Conservation (phyloP, 2,329 filamentous ascomycete species). For the Aureobasidium pullulans region DNA sequence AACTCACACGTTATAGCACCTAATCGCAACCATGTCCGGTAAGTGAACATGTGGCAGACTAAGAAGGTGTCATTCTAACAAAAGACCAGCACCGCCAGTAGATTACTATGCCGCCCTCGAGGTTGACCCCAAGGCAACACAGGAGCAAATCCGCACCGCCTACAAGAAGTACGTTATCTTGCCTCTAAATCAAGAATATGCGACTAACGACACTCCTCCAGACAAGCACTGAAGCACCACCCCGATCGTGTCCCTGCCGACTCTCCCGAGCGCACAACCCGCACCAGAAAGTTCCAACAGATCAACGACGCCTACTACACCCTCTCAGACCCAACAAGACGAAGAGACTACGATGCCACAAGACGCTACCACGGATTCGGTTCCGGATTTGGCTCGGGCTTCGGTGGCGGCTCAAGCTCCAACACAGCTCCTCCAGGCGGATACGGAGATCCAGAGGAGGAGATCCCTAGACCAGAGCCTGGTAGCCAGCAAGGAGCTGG, state of each 20-base stretch:
- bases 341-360: conserved; percentile 77
- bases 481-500: conserved; percentile 18
- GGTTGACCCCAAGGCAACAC: conserved; percentile 57
- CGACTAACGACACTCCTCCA: conserved; percentile 51
- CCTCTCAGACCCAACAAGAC: conserved; percentile 68
- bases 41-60: not conserved
- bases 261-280: conserved; percentile 71
- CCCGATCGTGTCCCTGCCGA: conserved; percentile 81
- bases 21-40: conserved; percentile 16
- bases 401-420: conserved; percentile 26
- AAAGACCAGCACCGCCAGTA: conserved; percentile 25
- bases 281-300: conserved; percentile 83
- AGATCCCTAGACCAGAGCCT: conserved; percentile 34
- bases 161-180: conserved; percentile 63
- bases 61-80: not conserved
- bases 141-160: conserved; percentile 81
- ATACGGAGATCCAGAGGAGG: conserved; percentile 40
- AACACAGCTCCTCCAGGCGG: conserved; percentile 31
- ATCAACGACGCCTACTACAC: conserved; percentile 93
- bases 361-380: conserved; percentile 50
- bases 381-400: conserved; percentile 21
- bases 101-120: conserved; percentile 32
- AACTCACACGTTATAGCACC: not conserved
- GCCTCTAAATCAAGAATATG: conserved; percentile 42
- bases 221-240: conserved; percentile 83